A percentile compares a stretch with the other conserved stretches of the same genome.
These are phyloP conservation scores for Mycena olivaceomarginata DNA, from an alignment of 768 basidiomycete genomes.

Conservation along the genomic window DNA sequence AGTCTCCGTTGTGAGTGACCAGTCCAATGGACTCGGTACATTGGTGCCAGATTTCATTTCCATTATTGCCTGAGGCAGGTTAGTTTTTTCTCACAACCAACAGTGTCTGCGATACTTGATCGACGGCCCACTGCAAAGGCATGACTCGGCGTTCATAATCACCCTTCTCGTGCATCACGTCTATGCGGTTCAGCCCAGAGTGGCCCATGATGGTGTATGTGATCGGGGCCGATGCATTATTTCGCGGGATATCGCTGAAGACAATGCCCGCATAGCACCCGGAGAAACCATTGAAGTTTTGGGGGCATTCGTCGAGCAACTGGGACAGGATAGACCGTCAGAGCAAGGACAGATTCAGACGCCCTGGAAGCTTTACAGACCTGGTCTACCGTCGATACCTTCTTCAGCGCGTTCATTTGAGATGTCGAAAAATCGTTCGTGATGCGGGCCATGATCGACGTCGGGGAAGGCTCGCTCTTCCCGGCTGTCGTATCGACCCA, in stretches of 20 bases:
- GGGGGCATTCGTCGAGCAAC: constrained; percentile 76
- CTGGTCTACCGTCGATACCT: constrained; percentile 61
- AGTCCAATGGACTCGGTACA: no score
- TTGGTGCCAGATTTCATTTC: no score
- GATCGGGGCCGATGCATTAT: constrained; percentile 57
- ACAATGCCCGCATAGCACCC: constrained; percentile 82
- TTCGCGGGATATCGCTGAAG: constrained; percentile 74
- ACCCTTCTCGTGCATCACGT: no score
- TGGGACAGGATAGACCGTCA: constrained; percentile 48
- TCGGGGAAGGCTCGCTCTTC: constrained; percentile 70
- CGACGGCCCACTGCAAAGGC: no score
- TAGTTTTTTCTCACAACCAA: no score
- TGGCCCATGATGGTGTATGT: constrained; percentile 86
- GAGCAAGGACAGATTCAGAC: no score
- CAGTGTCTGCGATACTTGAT: no score
- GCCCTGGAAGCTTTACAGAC: no score
- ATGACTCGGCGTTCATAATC: no score
- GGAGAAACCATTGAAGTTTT: constrained; percentile 84
- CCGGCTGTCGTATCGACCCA: constrained; percentile 84
- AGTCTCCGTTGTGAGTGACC: no score
- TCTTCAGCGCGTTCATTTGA: constrained; percentile 70
- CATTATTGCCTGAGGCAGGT: no score
- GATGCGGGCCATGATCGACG: constrained; percentile 76
- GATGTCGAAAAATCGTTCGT: constrained; percentile 69
- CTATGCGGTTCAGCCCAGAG: no score